Base-by-base conservation (phyloP, 1,139 yeast genomes). In the Pneumocystis jirovecii region DNA sequence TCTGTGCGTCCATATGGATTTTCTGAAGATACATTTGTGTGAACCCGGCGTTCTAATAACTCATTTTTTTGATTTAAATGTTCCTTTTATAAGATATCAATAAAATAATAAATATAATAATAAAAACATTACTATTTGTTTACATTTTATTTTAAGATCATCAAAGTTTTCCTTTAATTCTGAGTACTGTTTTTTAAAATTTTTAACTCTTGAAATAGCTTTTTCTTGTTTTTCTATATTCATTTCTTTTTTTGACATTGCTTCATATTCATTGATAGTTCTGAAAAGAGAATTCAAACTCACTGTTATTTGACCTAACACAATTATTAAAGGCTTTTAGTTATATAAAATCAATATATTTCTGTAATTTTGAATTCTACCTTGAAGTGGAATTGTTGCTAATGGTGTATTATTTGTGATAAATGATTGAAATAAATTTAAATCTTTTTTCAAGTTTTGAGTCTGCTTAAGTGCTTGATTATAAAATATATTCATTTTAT, bases 251-350 rank as follows among this genome's bases (percentile, higher is more conserved):
- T 80, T 79, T 31, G 85, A 81, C 68, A 89, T 80, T 61, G 82
- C 85, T 60, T 82, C 82, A 73, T 88, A 90, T 72, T 90, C 96
- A 66, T 83, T 85, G 56, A 91, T 79, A 4, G 96, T 89, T 71
- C 90, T 84, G 63, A 81, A 79, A 70, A 91, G 82, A 34, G 91
- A 83, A 5, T 90, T 84, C 68, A 90, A 75, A 1, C 96, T 84
- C 0, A 96, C 91, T 21, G 95, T 83, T 56, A 91, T 87, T 62
- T 91, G 86, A n/a, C 89, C 85, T 68, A 45, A 50, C 7, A 25
- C n/a, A 50, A 25, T 25, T 50, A 6, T 50, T 25, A 50, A n/a
- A 10, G 12, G 10, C 21, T 50, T 50, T 25, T 25, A 25, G 21
- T 50, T 25, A 21, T 3, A 50, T 21, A 50, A 50, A 50, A 25